Conservation (phyloP, 208 protist species). For the Entamoeba dispar region DNA sequence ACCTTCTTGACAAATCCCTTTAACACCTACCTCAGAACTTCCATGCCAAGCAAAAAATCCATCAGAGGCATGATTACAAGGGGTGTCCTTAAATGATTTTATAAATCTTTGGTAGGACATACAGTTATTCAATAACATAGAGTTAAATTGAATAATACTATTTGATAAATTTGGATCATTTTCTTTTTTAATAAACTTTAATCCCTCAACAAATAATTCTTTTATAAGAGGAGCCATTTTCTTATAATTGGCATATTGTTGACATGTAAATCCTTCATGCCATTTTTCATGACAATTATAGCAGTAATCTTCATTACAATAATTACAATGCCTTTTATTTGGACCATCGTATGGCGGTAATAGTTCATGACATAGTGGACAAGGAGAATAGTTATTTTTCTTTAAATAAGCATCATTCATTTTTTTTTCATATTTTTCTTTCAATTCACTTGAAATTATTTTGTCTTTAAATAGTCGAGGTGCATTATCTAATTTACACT, state of each 20-base stretch:
- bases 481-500: background rate
- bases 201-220: background rate
- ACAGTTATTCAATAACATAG: background rate
- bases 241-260: background rate
- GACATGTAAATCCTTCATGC: background rate
- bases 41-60: conserved; percentile 11
- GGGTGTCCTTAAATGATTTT: background rate
- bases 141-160: background rate
- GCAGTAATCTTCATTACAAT: background rate
- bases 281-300: background rate
- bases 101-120: background rate
- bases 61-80: background rate
- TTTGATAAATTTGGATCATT: background rate
- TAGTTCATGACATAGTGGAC: background rate
- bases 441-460: background rate
- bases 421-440: background rate
- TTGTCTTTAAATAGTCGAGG: background rate
- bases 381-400: background rate
- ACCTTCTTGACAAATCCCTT: background rate
- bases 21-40: background rate
- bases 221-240: background rate
- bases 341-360: no score
- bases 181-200: background rate
- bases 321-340: background rate
- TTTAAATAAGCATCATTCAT: background rate